Evolutionary conservation across 176 grass and related monocot species (phyloP).

Genomic region (Pharus latifolius): DNA sequence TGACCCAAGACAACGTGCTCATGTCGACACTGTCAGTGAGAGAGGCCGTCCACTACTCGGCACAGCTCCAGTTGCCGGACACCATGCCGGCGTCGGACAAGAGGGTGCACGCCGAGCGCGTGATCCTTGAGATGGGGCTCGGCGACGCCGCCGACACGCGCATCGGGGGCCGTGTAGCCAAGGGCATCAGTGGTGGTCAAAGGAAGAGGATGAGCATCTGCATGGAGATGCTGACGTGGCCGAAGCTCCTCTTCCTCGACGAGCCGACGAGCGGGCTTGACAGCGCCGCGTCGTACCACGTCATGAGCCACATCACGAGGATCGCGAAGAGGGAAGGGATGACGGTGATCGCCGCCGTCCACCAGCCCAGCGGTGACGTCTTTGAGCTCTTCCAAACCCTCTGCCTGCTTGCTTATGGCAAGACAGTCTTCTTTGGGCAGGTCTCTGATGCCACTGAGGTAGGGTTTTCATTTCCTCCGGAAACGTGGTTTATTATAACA

Average conservation of each 20-base stretch:
- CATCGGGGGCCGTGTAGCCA: slow-evolving; percentile 38
- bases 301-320: slow-evolving; percentile 30
- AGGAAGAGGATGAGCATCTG: slow-evolving; percentile 52
- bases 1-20: slow-evolving; percentile 64
- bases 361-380: slow-evolving; percentile 53
- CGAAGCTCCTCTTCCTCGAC: slow-evolving; percentile 33
- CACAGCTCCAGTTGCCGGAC: slow-evolving; percentile 51
- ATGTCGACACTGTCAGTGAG: slow-evolving; percentile 54
- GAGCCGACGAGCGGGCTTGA: too few species aligned
- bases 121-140: slow-evolving; percentile 56
- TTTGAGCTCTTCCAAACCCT: slow-evolving; percentile 42
- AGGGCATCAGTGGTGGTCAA: slow-evolving; percentile 54
- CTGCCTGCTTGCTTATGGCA: slow-evolving; percentile 34
- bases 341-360: slow-evolving; percentile 44
- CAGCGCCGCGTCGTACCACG: slow-evolving; percentile 48
- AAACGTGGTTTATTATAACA: too few species aligned
- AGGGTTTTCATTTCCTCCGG: neutral
- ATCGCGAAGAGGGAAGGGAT: slow-evolving; percentile 8
- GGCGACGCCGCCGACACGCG: slow-evolving; percentile 36
- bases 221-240: slow-evolving; percentile 48
- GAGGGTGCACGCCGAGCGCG: slow-evolving; percentile 20
- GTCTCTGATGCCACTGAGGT: slow-evolving; percentile 26
- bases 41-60: slow-evolving; percentile 51
- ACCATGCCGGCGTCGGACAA: slow-evolving; percentile 31
- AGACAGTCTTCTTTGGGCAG: slow-evolving; percentile 39